A percentile compares a stretch with the other conserved stretches of the same genome.
These are phyloP conservation scores for Russula compacta DNA, from an alignment of 768 basidiomycete species.

Conservation along the genomic window DNA sequence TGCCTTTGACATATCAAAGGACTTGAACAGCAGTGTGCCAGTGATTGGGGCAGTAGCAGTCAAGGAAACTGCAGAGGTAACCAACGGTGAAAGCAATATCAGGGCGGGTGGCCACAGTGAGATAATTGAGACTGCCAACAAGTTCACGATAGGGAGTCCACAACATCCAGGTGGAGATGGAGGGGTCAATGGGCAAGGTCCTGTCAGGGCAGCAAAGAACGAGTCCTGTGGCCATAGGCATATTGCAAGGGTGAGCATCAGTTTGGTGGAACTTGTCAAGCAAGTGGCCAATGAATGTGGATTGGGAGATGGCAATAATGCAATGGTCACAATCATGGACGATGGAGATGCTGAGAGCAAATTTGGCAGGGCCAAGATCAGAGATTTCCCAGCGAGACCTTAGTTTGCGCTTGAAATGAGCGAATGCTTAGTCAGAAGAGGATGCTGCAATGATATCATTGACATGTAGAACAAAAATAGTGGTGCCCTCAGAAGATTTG, in stretches of 20 bases:
- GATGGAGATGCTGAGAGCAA: neutral
- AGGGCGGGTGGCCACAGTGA: neutral
- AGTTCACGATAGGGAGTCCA: neutral
- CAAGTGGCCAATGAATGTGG: neutral
- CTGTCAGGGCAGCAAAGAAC: neutral
- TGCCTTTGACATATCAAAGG: neutral
- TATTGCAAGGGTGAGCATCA: neutral
- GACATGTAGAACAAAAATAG: neutral
- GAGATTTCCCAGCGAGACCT: neutral
- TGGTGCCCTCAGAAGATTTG: neutral
- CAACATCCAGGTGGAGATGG: neutral
- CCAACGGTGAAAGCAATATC: neutral
- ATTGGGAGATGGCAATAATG: neutral
- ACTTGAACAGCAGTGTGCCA: neutral
- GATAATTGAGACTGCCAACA: neutral
- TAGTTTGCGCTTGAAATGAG: neutral
- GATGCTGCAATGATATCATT: too few species aligned
- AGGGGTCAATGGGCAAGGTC: neutral
- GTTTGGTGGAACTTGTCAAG: neutral
- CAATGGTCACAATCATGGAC: neutral
- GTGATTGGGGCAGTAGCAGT: neutral
- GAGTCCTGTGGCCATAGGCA: neutral
- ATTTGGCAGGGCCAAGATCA: neutral
- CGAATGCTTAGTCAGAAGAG: neutral
- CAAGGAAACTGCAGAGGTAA: neutral